Base-by-base conservation (phyloP, 2,329 filamentous ascomycete genomes). In the Sarocladiaceae sp. region DNA sequence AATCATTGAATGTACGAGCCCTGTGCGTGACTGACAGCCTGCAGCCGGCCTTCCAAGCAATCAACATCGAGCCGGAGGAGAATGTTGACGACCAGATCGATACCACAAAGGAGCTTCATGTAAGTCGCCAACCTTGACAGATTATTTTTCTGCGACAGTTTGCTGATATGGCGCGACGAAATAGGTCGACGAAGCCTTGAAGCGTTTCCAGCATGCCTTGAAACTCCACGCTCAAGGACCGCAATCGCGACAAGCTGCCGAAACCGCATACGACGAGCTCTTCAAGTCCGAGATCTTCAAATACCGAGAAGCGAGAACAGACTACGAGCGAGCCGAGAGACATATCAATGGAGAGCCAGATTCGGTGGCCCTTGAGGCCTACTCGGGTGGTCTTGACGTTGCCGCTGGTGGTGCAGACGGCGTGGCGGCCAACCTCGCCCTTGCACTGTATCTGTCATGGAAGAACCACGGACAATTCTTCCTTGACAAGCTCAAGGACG, bases 401-500 rank as follows among this genome's bases (percentile, higher is more conserved):
- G 68, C 76, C 20, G 75, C 77, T 21, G 77, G 76, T 47, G 78
- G 82, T 41, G 78, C 79, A 40, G 88, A 94, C 51, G 83, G 80
- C 21, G 80, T 82, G 2, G 87, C 83, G 13, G 93, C 85, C 58
- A 91, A 84, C 40, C 69, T 97, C 9, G 83, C 88, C 0, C 90
- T 96, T 58, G 89, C 94, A 10, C 74, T 97, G 16, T 96, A 95
- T 57, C 76, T 98, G 6, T 86, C 91, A 1, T 88, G 94, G 70
- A 98, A 97, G 64, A 98, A 97, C 55, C 83, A 91, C 65, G 93
- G 89, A 33, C 88, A 97, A 58, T 96, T 95, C 58, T 71, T 84
- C 47, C 71, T 98, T n/a, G 91, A 98, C 45, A 64, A 60, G 43
- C 52, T 64, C 3, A 66, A 61, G 45, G 64, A 67, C 16, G 45